These are phyloP conservation scores for Hydnum rufescens DNA, from an alignment of 768 basidiomycete genomes.

Conservation along the genomic window DNA sequence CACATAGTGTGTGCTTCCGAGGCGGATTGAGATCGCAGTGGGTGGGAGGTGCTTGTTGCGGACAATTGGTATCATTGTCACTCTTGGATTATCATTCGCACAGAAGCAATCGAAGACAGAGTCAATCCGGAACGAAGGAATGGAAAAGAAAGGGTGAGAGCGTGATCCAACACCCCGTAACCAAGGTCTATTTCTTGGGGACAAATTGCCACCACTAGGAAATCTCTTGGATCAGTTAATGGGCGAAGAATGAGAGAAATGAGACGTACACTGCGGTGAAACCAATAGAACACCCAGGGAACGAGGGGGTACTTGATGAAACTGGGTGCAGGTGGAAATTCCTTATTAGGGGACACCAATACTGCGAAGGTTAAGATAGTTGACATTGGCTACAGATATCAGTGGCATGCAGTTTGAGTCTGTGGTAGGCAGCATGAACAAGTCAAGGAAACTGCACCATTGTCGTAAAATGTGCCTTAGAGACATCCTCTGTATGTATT, in stretches of 20 bases:
- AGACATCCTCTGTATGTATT: not conserved
- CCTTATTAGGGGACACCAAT: not conserved
- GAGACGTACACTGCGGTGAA: not conserved
- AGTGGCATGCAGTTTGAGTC: not conserved
- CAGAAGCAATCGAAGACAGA: no score
- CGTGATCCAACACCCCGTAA: no score
- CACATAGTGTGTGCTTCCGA: no score
- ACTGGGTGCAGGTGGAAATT: not conserved
- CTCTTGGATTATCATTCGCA: no score
- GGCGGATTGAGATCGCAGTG: no score
- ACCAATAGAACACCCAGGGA: not conserved
- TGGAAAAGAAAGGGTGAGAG: no score
- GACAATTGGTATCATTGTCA: no score
- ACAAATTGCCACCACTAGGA: not conserved
- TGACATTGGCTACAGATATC: not conserved
- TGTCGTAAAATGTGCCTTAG: not conserved
- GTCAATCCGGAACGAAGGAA: no score
- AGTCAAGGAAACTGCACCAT: no score
- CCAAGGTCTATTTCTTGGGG: not conserved
- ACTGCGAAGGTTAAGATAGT: not conserved
- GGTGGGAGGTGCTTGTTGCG: no score
- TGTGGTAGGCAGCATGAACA: no score
- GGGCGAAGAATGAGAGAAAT: not conserved
- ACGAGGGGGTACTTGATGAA: not conserved
- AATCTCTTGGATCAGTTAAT: not conserved